Percentiles rank a stretch among this genome's conserved stretches.
Conservation (phyloP, 2,329 filamentous ascomycete species). For the Sporothrix pseudoabietina region DNA sequence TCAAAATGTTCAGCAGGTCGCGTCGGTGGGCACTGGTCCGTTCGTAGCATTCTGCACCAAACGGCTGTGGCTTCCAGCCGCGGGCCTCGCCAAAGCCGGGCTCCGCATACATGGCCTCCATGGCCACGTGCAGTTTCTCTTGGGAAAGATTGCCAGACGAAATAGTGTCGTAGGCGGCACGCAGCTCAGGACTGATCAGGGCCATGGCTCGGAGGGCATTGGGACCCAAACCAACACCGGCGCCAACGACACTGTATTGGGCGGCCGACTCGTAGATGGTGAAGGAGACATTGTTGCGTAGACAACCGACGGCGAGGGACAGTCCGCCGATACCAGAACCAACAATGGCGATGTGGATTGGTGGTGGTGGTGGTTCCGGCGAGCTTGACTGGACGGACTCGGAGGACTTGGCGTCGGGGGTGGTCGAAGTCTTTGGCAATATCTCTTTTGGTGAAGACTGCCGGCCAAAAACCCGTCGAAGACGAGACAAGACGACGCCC, state of each 20-base stretch:
- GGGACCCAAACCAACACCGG: conserved; percentile 43
- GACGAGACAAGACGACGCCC: not conserved
- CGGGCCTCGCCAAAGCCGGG: conserved; percentile 44
- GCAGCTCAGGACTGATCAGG: conserved; percentile 33
- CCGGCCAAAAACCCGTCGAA: not conserved
- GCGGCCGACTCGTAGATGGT: conserved; percentile 44
- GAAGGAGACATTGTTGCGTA: conserved; percentile 39
- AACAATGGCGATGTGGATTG: conserved; percentile 44
- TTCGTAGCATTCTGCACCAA: conserved; percentile 44
- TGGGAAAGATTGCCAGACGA: conserved; percentile 45
- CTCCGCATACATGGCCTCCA: conserved; percentile 47
- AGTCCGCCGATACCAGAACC: conserved; percentile 48
- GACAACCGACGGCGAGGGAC: conserved; percentile 42
- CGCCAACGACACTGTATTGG: conserved; percentile 43
- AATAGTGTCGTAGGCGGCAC: conserved; percentile 43
- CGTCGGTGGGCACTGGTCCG: conserved; percentile 48
- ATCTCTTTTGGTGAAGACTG: not conserved
- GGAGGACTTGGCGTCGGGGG: not conserved
- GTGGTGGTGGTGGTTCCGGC: conserved; percentile 31
- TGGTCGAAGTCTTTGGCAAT: not conserved
- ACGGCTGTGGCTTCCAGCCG: conserved; percentile 44
- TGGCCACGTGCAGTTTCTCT: conserved; percentile 45
- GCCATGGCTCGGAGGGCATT: conserved; percentile 40
- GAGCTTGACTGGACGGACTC: not conserved
- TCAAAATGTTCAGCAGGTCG: conserved; percentile 48